Evolutionary conservation across 2,329 filamentous ascomycete genomes (phyloP), one percentile per base, ranked within the genome.

Genomic region (Cadophora gregata): DNA sequence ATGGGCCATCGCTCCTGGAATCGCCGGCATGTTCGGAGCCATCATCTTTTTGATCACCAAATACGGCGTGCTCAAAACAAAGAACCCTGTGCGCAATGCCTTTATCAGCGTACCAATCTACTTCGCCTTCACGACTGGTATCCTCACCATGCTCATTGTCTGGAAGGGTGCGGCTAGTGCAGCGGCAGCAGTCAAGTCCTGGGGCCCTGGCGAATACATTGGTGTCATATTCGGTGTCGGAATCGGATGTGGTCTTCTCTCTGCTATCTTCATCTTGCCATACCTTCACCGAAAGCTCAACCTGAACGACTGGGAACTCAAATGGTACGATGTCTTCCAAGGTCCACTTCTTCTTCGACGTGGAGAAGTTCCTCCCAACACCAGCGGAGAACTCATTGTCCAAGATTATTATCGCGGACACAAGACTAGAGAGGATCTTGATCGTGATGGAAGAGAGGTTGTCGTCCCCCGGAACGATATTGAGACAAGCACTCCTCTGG

Each of bases 1-100:
- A 12, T 88, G 86, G 86, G 81, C 84, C 70, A 86, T 88, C 68
- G 86, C 87, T 1, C 87, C 87, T 1, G 81, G 81, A 63, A 80
- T 89, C 16, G 78, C 87, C 0, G 87, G 79, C 25, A 62, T 69
- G 64, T 88, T 89, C 62, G 85, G 77, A 63, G 79, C 86, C 51
- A 78, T 81, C 67, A 78, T 82, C 64, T 82, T 82, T 74, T 64
- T 78, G 16, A 72, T 80, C 66, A 81, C 79, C 56, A 82, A 82
- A 65, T 80, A 79, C 63, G 77, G 77, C 58, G 81, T 82, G 5
- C 77, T 82, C 72, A 76, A 76, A 59, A 76, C 80, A 19, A 75
- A 72, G 9, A 78, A 82, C 65, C 81, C 81, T 6, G 78, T 81
- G 47, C 76, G 75, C 67, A 77, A 73, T 58, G 80, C 80, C 51